Percentiles rank a stretch among this genome's conserved stretches.
phyloP scores from a whole-genome alignment of 1,284 basidiomycete species.

The Takashimella koratensis region DNA sequence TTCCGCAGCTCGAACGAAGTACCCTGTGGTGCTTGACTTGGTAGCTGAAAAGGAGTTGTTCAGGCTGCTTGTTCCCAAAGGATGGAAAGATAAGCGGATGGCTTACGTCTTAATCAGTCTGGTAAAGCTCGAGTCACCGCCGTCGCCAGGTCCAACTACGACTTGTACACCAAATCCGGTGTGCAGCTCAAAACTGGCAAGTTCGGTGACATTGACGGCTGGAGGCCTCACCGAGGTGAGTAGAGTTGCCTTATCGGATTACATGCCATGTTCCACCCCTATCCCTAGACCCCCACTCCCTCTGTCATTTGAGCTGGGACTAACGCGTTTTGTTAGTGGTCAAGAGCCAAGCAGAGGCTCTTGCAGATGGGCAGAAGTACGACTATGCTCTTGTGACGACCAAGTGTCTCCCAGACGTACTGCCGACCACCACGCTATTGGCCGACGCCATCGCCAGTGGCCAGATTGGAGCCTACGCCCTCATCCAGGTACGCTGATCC shows the following conservation, averaged over 20 bases:
- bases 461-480: slow-evolving; percentile 59
- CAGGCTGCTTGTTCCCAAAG: no score
- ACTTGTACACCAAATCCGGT: slow-evolving; percentile 53
- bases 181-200: slow-evolving; percentile 59
- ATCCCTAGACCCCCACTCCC: no score
- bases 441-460: slow-evolving; percentile 57
- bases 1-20: no score
- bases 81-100: no score
- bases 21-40: no score
- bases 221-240: slow-evolving; percentile 63
- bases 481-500: slow-evolving; percentile 55
- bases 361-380: slow-evolving; percentile 56
- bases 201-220: slow-evolving; percentile 59
- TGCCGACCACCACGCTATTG: slow-evolving; percentile 59
- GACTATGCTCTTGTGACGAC: slow-evolving; percentile 66
- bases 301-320: no score
- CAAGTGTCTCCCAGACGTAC: slow-evolving; percentile 68
- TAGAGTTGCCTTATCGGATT: no score
- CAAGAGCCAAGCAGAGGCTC: slow-evolving; percentile 58
- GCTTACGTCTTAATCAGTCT: slow-evolving; percentile 47
- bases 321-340: no score
- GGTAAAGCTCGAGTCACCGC: slow-evolving; percentile 65
- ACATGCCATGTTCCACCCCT: no score
- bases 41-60: no score
- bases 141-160: slow-evolving; percentile 69